Conservation (phyloP, 345 rosid species). For the Gossypium rotundifolium region DNA sequence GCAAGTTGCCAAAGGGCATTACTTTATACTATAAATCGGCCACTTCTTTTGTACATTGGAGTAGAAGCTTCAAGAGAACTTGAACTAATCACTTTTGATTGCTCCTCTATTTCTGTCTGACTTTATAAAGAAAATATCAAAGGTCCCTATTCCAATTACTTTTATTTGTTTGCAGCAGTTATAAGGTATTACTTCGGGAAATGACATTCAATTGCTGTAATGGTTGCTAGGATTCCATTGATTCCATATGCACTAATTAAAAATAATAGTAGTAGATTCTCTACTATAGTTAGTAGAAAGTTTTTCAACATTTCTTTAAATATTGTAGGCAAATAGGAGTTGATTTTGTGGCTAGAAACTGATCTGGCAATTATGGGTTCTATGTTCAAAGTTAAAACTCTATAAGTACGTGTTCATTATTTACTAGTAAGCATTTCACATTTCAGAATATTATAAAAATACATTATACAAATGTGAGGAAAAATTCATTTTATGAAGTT, state of each 20-base stretch:
- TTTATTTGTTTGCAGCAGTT: not conserved
- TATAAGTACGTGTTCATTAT: no score
- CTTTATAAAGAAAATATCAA: constrained; percentile 2
- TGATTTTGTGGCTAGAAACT: not conserved
- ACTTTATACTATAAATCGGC: not conserved
- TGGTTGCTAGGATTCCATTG: not conserved
- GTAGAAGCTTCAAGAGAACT: constrained; percentile 3
- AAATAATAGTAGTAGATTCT: not conserved
- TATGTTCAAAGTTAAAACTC: not conserved
- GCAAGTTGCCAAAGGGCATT: not conserved
- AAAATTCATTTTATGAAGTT: no score
- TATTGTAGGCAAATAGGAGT: not conserved
- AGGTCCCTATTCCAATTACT: not conserved
- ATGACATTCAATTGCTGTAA: not conserved
- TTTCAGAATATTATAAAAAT: no score
- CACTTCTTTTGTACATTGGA: not conserved
- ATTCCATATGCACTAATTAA: not conserved
- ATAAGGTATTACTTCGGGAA: constrained; percentile 2
- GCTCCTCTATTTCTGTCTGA: not conserved
- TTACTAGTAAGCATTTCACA: no score
- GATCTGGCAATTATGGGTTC: not conserved
- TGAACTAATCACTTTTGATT: not conserved
- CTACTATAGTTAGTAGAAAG: not conserved
- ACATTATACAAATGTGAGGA: no score
- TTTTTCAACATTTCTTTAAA: not conserved